Evolutionary conservation across 495 filamentous ascomycete genomes (phyloP), one percentile per base, ranked within the genome.

Genomic region (Xylaria acuta): DNA sequence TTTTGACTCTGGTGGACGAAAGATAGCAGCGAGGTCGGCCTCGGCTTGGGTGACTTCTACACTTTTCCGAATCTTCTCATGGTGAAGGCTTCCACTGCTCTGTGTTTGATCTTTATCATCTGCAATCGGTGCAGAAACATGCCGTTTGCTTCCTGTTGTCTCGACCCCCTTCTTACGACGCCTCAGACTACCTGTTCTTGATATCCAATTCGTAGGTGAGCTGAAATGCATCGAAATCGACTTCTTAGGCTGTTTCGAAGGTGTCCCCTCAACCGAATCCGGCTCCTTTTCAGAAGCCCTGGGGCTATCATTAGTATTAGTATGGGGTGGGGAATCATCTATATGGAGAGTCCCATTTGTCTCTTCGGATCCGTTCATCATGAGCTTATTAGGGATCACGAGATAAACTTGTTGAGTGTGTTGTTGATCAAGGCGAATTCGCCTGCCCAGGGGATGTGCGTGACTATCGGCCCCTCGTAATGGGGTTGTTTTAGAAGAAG

Each of bases 221-320:
- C 80, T 83, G 70, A 88, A 87, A 71, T 87, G 85, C 83, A 86
- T 84, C 47, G 87, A 89, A 40, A 87, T 78, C 67, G 87, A 86
- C 45, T 81, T 81, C 54, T 83, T 78, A 22, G 85, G 80, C 53
- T 75, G 80, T 68, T 81, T 83, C 20, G 84, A 83, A 5, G 82
- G 80, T 12, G 81, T 78, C 47, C 69, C 67, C 38, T 78, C 77
- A 16, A 77, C 64, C 0, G 78, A 76, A 36, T 64, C 63, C 2
- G 70, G 72, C 6, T 76, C 74, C 18, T 77, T 71, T 32, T 74
- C 70, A n/a, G 76, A 76, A 30, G 62, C 49, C 34, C 71, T 69
- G 1, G 74, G 74, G 53, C 76, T 78, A 18, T 58, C 66, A 25
- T 76, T 73, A 14, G 62, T 74, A 58, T 74, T 74, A 62, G 74